Evolutionary conservation across 768 basidiomycete species (phyloP).

Genomic region (Collybiopsis confluens): DNA sequence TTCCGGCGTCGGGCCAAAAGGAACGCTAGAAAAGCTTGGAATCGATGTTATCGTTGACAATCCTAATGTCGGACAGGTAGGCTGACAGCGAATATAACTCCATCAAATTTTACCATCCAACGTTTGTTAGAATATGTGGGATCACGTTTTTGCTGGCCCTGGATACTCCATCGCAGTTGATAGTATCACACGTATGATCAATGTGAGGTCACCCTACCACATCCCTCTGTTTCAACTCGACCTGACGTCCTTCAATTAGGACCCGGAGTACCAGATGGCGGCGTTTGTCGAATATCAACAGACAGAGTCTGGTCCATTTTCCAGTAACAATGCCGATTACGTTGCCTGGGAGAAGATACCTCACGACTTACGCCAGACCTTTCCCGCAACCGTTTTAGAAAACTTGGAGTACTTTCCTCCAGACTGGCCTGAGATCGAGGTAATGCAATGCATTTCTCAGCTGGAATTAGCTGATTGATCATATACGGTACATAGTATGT

Average conservation of each 20-base stretch:
- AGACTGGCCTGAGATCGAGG: background rate
- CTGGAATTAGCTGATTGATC: too few relatives aligned
- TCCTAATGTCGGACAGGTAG: constrained; percentile 36
- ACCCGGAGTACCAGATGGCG: background rate
- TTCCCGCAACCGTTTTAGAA: too few relatives aligned
- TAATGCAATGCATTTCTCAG: background rate
- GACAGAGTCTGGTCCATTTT: background rate
- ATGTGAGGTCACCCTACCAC: background rate
- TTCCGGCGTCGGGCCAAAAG: constrained; percentile 35
- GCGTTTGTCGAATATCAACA: background rate
- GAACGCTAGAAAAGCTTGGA: constrained; percentile 22
- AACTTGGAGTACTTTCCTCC: background rate
- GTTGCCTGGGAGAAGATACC: background rate
- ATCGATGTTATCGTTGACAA: constrained; percentile 30
- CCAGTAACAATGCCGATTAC: background rate
- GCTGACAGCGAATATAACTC: background rate
- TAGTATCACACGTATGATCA: background rate
- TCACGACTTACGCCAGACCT: background rate
- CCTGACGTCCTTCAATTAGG: background rate
- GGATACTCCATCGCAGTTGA: background rate
- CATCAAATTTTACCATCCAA: too few relatives aligned
- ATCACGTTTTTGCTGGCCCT: background rate
- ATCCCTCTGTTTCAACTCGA: background rate
- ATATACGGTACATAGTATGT: too few relatives aligned
- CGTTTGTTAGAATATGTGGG: background rate